Conservation (phyloP, 441 rosid species). For the Iberis amara region DNA sequence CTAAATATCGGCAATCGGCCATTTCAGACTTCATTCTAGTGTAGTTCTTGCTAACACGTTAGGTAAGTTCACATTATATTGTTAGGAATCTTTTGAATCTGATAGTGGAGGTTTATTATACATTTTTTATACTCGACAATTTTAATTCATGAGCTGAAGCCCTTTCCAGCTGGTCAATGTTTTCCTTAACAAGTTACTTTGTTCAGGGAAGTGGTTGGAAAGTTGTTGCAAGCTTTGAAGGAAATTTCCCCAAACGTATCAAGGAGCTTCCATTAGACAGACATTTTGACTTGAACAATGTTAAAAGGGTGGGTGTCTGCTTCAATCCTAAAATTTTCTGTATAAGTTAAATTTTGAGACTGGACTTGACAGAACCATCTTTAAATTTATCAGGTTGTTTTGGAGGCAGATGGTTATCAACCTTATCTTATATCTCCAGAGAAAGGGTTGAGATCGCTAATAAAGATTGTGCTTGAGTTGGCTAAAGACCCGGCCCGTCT, state of each 20-base stretch:
- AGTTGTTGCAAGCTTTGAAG: slow-evolving; percentile 68
- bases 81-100: slow-evolving; percentile 8
- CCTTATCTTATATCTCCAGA: slow-evolving; percentile 98
- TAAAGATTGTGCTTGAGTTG: slow-evolving; percentile 84
- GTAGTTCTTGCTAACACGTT: slow-evolving; percentile 13
- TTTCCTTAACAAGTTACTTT: slow-evolving; percentile 1
- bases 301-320: slow-evolving; percentile 46
- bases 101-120: slow-evolving; percentile 9
- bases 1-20: slow-evolving; percentile 16
- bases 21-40: slow-evolving; percentile 12
- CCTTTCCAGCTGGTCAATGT: not conserved
- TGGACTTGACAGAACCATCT: slow-evolving; percentile 22
- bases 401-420: slow-evolving; percentile 98
- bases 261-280: slow-evolving; percentile 61
- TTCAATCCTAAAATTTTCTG: slow-evolving; percentile 13
- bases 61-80: not conserved
- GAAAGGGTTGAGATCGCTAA: slow-evolving; percentile 89
- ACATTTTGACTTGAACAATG: slow-evolving; percentile 56
- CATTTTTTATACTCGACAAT: slow-evolving; percentile 1
- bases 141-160: slow-evolving; percentile 6
- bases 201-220: slow-evolving; percentile 66
- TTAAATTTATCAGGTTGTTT: slow-evolving; percentile 58
- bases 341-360: not conserved
- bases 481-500: slow-evolving; percentile 93
- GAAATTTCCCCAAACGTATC: slow-evolving; percentile 51